Conservation (phyloP, 306 rosid species). For the Luffa acutangula region DNA sequence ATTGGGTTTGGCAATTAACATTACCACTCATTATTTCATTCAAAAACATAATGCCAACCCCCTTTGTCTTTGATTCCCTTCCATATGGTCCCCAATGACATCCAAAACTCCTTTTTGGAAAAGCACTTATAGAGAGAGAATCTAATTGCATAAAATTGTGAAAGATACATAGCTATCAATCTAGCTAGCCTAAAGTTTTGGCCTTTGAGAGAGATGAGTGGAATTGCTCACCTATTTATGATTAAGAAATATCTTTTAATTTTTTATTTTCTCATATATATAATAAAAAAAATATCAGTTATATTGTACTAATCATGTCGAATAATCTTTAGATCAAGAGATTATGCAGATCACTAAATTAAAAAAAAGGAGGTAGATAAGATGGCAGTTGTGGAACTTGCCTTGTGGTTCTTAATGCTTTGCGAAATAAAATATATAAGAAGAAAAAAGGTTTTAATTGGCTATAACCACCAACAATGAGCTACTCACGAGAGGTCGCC, state of each 20-base stretch:
- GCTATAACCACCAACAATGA: background rate
- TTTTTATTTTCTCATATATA: background rate
- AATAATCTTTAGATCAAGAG: background rate
- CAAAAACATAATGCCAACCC: background rate
- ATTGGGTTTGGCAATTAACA: constrained; percentile 1
- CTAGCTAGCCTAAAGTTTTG: background rate
- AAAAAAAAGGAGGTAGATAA: background rate
- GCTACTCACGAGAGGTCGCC: background rate
- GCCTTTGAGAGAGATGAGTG: background rate
- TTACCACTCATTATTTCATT: background rate
- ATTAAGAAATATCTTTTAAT: background rate
- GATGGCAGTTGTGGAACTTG: background rate
- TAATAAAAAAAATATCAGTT: background rate
- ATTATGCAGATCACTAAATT: background rate
- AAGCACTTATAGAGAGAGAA: background rate
- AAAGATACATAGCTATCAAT: background rate
- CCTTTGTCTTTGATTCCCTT: background rate
- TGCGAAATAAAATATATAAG: background rate
- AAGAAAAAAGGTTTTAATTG: background rate
- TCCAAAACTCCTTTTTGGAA: background rate
- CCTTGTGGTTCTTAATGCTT: background rate
- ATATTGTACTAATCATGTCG: background rate
- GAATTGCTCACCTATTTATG: background rate
- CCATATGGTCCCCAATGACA: background rate
- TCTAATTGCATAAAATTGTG: background rate